Evolutionary conservation across 768 basidiomycete species (phyloP), one percentile per base, ranked within the genome.

Genomic region (Filobasidium wieringae): DNA sequence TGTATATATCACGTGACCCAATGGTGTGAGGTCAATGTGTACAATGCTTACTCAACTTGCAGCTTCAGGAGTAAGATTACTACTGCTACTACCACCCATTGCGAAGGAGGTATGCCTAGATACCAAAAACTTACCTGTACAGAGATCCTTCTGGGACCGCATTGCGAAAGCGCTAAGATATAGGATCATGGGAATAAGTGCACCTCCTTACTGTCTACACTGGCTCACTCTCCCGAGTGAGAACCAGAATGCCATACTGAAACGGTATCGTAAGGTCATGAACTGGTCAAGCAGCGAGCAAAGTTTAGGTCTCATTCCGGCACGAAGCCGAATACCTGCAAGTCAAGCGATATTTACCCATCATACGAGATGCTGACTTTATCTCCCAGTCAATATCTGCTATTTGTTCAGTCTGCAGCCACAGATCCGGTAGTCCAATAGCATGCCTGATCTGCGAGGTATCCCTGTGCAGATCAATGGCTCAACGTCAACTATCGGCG

Each of bases 261-360:
- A 24, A 29, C 17, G 34, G 31, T 57, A 57, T 22, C 14, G 49
- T 2, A 57, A 51, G 34, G 36, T 57, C 15, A 40, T 57, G 19
- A 51, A 50, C 17, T 57, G 56, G 56, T 57, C 33, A 15, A 29
- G 39, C 11, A 57, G 36, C 34, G 56, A 57, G 26, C 47, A 57
- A 3, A 57, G 50, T 33, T 29, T 19, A 27, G 29, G 7, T 12
- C 22, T 24, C 4, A 22, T 14, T 19, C 14, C 43, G 11, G 14
- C 29, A 4, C 43, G n/a, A 3, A 47, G 22, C 43, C 22, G 43
- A 19, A 17, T 22, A 6, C 17, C 29, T 26, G 43, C 29, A 14
- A 47, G 43, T 22, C 43, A 5, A 4, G 2, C 43, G 43, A 14
- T 47, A n/a, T 17, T 15, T 39, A 33, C 36, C 24, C 27, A 11